Percentiles rank a stretch among this genome's conserved stretches.
phyloP scores from a whole-genome alignment of 306 rosid genomes.

The Quercus dentata region DNA sequence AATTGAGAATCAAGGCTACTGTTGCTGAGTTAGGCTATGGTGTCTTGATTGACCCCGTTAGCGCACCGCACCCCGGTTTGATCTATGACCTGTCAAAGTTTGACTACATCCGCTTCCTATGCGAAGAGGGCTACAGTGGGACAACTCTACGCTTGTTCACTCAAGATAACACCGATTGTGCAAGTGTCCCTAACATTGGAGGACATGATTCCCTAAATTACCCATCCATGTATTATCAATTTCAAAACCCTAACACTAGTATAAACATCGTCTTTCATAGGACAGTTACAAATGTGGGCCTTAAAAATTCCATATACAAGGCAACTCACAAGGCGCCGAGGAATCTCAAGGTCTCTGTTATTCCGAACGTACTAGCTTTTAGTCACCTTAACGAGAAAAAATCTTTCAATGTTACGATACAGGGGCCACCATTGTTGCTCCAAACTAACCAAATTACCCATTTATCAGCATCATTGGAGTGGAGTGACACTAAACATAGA shows the following conservation, averaged over 20 bases:
- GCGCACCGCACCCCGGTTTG: constrained; percentile 59
- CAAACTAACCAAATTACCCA: background rate
- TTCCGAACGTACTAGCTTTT: constrained; percentile 48
- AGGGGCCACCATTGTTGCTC: constrained; percentile 26
- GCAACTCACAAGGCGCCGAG: constrained; percentile 15
- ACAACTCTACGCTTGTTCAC: constrained; percentile 27
- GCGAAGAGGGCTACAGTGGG: constrained; percentile 45
- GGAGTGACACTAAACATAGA: constrained; percentile 54
- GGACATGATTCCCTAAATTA: constrained; percentile 66
- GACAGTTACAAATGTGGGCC: constrained; percentile 61
- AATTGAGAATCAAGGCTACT: constrained; percentile 20
- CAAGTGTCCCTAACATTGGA: too few species aligned
- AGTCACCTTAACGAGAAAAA: constrained; percentile 20
- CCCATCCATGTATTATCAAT: constrained; percentile 57
- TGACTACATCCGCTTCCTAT: constrained; percentile 52
- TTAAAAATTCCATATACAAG: constrained; percentile 40
- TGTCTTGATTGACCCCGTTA: constrained; percentile 50
- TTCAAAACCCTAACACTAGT: background rate
- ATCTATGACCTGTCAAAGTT: constrained; percentile 38
- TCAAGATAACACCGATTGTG: background rate
- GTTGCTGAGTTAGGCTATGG: constrained; percentile 43
- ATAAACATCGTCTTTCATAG: constrained; percentile 51
- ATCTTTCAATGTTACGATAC: constrained; percentile 52
- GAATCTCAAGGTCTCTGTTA: constrained; percentile 30
- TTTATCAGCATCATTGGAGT: constrained; percentile 45